Base-by-base conservation (phyloP, 2,329 filamentous ascomycete genomes). In the Phyllosticta citriasiana region DNA sequence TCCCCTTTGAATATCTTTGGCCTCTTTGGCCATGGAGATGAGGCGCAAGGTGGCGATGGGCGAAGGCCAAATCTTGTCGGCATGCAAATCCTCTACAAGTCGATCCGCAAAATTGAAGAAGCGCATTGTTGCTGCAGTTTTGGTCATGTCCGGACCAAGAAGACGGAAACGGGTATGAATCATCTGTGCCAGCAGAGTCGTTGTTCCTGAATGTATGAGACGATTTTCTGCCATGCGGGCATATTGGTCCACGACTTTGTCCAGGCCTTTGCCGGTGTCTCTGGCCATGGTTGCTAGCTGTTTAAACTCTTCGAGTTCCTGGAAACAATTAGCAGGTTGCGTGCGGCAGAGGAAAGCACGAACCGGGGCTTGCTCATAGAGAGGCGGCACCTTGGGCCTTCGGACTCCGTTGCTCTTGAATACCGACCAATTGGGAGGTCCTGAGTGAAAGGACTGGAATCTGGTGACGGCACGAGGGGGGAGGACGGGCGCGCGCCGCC, bases 11-110 rank as follows among this genome's bases (percentile, higher is more conserved):
- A 72, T 78, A 50, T 72, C 70, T n/a, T 71, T 70, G 33, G 71
- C 68, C 63, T 80, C 76, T 63, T 79, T 80, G 67, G 76, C 77
- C 53, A 78, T 73, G 33, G 72, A 72, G 33, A 82, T 67, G 16
- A 82, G 65, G 64, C 80, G 78, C n/a, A 80, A 64, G 64, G 75
- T 72, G 55, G 78, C 72, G 54, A 65, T 59, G n/a, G 70, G 63
- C 63, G 74, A 68, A 9, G 76, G 73, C 19, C 69, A 67, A 9
- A 78, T 63, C 1, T 65, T 57, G 3, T 72, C 72, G 2, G 65
- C 67, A 30, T 69, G 66, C 9, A 80, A 66, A 64, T 80, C 76
- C 7, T 72, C 53, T 3, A 52, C 33, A n/a, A 58, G 16, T 24
- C 22, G 59, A 12, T 61, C 50, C 16, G 50, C 14, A 26, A 57